A percentile compares a stretch with the other conserved stretches of the same genome.
These are phyloP conservation scores for Syzygium grande DNA, from an alignment of 345 rosid species.

Conservation along the genomic window DNA sequence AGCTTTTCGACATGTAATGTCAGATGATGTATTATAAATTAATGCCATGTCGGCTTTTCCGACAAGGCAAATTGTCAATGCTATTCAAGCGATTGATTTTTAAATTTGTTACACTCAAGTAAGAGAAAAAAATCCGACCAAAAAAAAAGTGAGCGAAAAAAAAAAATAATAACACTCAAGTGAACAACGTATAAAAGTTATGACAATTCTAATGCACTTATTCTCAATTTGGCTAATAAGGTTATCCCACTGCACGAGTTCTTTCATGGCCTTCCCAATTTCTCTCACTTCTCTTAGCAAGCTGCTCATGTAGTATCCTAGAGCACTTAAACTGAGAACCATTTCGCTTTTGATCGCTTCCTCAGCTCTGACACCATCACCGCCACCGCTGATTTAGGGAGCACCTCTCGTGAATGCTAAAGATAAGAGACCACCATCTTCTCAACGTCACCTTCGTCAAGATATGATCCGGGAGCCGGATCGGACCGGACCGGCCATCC, in stretches of 20 bases:
- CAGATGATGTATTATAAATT: too few species aligned
- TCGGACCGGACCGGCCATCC: too few species aligned
- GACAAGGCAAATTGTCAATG: too few species aligned
- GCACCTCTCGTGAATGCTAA: conserved; percentile 32
- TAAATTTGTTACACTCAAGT: too few species aligned
- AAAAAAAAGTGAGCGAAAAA: too few species aligned
- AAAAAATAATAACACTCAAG: too few species aligned
- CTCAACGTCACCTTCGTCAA: conserved; percentile 17
- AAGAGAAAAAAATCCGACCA: too few species aligned
- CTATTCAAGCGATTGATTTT: too few species aligned
- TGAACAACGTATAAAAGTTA: too few species aligned
- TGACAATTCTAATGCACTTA: too few species aligned
- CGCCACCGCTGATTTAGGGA: conserved; percentile 16
- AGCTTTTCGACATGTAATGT: too few species aligned
- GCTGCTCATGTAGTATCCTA: conserved; percentile 63
- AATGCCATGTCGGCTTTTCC: too few species aligned
- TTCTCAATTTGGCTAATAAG: conserved; percentile 20
- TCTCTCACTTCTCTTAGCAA: conserved; percentile 44
- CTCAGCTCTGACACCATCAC: conserved; percentile 8
- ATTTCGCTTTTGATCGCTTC: conserved; percentile 28
- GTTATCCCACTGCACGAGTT: conserved; percentile 72
- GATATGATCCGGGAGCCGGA: neutral
- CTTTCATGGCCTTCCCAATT: conserved; percentile 49
- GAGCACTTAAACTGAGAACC: conserved; percentile 49
- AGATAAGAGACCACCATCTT: conserved; percentile 36